Conservation (phyloP, 306 rosid species). For the Castanospermum australe region DNA sequence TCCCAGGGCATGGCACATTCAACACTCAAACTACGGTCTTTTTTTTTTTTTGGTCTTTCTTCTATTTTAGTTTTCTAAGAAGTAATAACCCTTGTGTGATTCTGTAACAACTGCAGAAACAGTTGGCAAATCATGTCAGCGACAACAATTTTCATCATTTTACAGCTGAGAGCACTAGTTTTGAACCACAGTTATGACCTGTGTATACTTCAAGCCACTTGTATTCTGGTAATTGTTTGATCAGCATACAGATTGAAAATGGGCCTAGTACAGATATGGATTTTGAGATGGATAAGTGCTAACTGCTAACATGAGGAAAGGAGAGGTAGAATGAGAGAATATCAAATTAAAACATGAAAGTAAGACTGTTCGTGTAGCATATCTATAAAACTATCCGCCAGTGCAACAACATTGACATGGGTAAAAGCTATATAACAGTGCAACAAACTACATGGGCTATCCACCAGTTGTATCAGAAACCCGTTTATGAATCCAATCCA, state of each 20-base stretch:
- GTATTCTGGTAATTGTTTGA: neutral
- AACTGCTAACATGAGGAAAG: neutral
- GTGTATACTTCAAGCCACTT: neutral
- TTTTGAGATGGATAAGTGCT: neutral
- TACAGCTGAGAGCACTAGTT: neutral
- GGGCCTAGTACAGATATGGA: neutral
- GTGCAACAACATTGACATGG: neutral
- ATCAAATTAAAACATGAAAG: neutral
- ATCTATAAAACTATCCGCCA: too few relatives aligned
- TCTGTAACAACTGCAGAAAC: neutral
- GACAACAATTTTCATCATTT: neutral
- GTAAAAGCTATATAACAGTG: neutral
- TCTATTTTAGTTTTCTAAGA: neutral
- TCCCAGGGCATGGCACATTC: neutral
- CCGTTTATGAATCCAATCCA: constrained; percentile 8
- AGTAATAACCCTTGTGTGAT: too few relatives aligned
- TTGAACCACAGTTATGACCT: neutral
- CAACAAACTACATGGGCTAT: neutral
- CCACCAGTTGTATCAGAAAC: neutral
- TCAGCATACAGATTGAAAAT: neutral
- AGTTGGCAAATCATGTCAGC: neutral
- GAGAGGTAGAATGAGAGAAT: neutral
- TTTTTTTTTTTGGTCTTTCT: neutral
- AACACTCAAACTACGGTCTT: neutral
- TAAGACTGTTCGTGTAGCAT: neutral